These are phyloP conservation scores for Penicillium sp. DNA, from an alignment of 2,329 filamentous ascomycete species.

Conservation along the genomic window DNA sequence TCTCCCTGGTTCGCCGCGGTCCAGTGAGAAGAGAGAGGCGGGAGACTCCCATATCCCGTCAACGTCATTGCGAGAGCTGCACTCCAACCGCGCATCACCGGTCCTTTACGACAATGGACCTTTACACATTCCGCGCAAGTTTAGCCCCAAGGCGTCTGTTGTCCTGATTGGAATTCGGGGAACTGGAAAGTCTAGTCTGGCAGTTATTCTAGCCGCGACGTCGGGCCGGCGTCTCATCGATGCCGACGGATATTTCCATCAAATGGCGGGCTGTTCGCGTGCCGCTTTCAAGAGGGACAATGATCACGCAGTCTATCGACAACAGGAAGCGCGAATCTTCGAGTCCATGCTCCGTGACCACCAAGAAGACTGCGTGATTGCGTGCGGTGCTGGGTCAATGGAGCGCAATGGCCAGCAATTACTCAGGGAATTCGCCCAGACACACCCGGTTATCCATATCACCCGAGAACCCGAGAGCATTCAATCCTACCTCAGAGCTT, in stretches of 20 bases:
- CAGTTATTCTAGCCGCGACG: slow-evolving; percentile 68
- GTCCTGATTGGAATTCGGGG: slow-evolving; percentile 69
- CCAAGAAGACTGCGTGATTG: slow-evolving; percentile 60
- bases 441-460: slow-evolving; percentile 67
- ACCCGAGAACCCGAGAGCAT: slow-evolving; percentile 62
- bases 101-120: slow-evolving; percentile 22
- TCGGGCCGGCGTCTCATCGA: slow-evolving; percentile 66
- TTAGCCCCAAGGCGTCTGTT: slow-evolving; percentile 62
- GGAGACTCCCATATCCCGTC: slow-evolving; percentile 17
- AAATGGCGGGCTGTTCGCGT: slow-evolving; percentile 59
- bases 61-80: slow-evolving; percentile 26
- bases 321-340: slow-evolving; percentile 59
- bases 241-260: slow-evolving; percentile 63
- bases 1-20: slow-evolving; percentile 8
- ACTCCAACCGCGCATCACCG: slow-evolving; percentile 28
- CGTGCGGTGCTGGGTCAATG: slow-evolving; percentile 66
- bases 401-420: slow-evolving; percentile 59
- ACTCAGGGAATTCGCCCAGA: slow-evolving; percentile 58
- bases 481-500: slow-evolving; percentile 57
- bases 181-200: slow-evolving; percentile 70
- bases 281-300: slow-evolving; percentile 60
- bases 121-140: slow-evolving; percentile 37
- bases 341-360: slow-evolving; percentile 57
- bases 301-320: slow-evolving; percentile 59
- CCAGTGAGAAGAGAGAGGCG: slow-evolving; percentile 19